Conservation (phyloP, 805 yeast species). For the Blastobotrys muscicola region DNA sequence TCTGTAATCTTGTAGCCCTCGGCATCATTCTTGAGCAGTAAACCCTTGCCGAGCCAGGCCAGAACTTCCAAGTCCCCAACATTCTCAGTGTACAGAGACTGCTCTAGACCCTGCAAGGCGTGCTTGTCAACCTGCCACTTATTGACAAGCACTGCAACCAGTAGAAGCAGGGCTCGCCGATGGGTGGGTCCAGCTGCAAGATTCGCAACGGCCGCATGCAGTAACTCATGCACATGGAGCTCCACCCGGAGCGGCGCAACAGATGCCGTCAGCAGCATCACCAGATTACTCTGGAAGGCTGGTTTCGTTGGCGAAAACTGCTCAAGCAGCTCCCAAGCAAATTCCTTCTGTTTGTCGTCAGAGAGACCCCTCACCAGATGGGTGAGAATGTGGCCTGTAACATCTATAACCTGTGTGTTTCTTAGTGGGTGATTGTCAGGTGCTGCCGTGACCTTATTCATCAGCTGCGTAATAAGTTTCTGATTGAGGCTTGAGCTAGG, state of each 20-base stretch:
- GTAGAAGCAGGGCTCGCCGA: neutral
- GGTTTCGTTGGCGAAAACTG: no score
- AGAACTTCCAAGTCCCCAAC: constrained; percentile 27
- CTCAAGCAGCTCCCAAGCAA: no score
- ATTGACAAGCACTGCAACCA: neutral
- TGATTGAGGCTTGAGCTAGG: neutral
- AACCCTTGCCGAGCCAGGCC: constrained; percentile 67
- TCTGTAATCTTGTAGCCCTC: constrained; percentile 28
- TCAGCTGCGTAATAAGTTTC: neutral
- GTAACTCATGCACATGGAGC: no score
- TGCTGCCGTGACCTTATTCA: no score
- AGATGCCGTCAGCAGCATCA: no score
- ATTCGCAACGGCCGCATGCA: no score
- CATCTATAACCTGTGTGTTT: neutral
- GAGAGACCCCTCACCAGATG: neutral
- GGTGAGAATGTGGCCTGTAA: neutral
- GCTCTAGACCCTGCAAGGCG: neutral
- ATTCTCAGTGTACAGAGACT: no score
- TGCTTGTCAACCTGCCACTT: neutral
- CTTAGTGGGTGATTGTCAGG: no score
- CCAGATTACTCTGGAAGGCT: no score
- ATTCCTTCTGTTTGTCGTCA: no score
- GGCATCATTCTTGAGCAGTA: constrained; percentile 48
- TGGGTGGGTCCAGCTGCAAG: no score
- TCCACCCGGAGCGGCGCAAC: no score